A percentile compares a stretch with the other conserved stretches of the same genome.
Evolutionary conservation across 2,329 filamentous ascomycete genomes (phyloP).

Genomic region (Penicillium sclerotiorum): DNA sequence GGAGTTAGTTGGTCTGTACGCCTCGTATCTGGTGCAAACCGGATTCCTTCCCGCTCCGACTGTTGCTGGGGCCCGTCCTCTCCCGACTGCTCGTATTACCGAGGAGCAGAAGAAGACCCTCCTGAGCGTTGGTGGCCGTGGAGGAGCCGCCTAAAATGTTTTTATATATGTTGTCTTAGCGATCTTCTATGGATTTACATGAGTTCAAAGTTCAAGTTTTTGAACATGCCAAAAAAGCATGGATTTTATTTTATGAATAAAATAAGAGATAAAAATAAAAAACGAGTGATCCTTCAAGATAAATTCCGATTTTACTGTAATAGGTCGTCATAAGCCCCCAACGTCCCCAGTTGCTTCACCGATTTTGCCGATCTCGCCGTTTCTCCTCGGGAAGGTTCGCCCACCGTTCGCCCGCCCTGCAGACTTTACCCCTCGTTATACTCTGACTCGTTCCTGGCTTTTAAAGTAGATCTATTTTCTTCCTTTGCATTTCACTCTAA

Average conservation of each 20-base stretch:
- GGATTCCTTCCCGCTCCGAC: conserved; percentile 59
- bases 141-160: conserved; percentile 35
- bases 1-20: conserved; percentile 65
- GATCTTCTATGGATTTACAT: not conserved
- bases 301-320: too few species aligned
- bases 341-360: conserved; percentile 5
- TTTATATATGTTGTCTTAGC: conserved; percentile 4
- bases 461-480: conserved; percentile 1
- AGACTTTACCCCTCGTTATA: not conserved
- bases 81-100: conserved; percentile 52
- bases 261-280: too few species aligned
- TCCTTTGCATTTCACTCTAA: not conserved
- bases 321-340: not conserved
- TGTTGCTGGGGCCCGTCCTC: conserved; percentile 25
- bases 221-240: too few species aligned
- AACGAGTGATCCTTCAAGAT: too few species aligned
- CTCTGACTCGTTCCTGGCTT: not conserved
- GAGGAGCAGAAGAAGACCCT: conserved; percentile 54
- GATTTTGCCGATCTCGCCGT: conserved; percentile 19
- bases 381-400: conserved; percentile 17
- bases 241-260: too few species aligned
- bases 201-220: too few species aligned
- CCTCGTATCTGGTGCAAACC: conserved; percentile 64
- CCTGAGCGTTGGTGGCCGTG: conserved; percentile 57
- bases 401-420: conserved; percentile 4